Base-by-base conservation (phyloP, 768 basidiomycete species). In the Boletus reticulatus region DNA sequence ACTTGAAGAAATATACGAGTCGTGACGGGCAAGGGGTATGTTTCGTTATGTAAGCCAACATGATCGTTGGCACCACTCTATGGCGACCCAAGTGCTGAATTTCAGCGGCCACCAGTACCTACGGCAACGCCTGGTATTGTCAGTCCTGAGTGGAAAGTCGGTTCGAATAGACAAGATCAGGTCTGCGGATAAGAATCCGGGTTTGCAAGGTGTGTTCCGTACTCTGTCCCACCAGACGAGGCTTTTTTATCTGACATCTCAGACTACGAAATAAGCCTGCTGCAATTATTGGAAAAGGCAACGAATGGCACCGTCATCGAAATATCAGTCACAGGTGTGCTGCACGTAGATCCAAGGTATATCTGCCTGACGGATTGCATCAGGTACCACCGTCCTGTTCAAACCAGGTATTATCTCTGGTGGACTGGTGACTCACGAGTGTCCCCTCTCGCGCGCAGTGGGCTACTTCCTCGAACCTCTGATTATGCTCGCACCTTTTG, bases 281-380 rank as follows among this genome's bases (percentile, higher is more conserved):
- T 99, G 42, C 79, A 96, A 44, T 73, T 98, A 16, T 65, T 98
- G 34, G 95, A 98, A 69, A 93, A 92, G 63, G 76, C 91, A 4
- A 95, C 94, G 4, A 98, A 98, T 78, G 97, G 96, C 3, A 92
- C 92, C 6, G 75, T 92, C 29, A 89, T 98, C 57, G 97, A 98
- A 70, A 98, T 99, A 49, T 96, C 94, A 3, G 88, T 95, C 8
- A 98, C 97, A 20, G 96, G 94, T 89, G 60, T 52, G 82, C 17
- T 61, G 11, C 8, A 38, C 4, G 45, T n/a, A 32, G 50, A 12
- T 32, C 16, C 19, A 42, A 24, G 8, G 22, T 42, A 9, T 42
- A 48, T 52, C 44, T 41, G 9, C 47, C 36, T 53, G 39, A 55
- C 49, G 47, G 39, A n/a, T 42, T 47, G 32, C 12, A 17, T 24